Conservation (phyloP, 768 basidiomycete species). For the Suillus fuscotomentosus region DNA sequence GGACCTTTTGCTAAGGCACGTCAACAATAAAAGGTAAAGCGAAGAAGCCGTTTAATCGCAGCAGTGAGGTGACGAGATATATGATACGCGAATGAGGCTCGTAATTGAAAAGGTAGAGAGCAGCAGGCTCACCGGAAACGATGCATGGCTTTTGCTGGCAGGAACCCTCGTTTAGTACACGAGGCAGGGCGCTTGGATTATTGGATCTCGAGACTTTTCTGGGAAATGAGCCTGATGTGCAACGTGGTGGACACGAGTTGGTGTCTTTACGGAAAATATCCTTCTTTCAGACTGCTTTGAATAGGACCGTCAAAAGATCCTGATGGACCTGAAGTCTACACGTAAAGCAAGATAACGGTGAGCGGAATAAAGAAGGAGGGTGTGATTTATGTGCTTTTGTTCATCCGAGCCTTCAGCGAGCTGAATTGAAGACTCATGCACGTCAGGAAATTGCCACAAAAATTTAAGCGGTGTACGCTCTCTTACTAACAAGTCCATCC, state of each 20-base stretch:
- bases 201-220: constrained; percentile 18
- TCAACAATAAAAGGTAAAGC: constrained; percentile 15
- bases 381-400: not conserved
- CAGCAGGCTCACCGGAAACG: constrained; percentile 71
- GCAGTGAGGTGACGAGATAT: constrained; percentile 20
- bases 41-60: constrained; percentile 19
- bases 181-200: constrained; percentile 36
- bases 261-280: constrained; percentile 30
- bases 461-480: not conserved
- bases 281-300: constrained; percentile 10
- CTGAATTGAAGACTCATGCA: not conserved
- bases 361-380: not conserved
- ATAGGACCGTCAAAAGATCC: constrained; percentile 4
- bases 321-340: not conserved
- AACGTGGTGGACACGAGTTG: constrained; percentile 82
- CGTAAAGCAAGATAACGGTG: constrained; percentile 1
- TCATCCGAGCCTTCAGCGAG: not conserved
- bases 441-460: not conserved
- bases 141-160: constrained; percentile 50
- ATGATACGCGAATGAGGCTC: constrained; percentile 18
- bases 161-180: constrained; percentile 66
- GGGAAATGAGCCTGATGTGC: constrained; percentile 38
- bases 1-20: constrained; percentile 66
- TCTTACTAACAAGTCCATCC: not conserved
- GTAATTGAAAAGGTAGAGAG: constrained; percentile 26